phyloP scores from a whole-genome alignment of 768 basidiomycete genomes.

The Podaxis rugospora region DNA sequence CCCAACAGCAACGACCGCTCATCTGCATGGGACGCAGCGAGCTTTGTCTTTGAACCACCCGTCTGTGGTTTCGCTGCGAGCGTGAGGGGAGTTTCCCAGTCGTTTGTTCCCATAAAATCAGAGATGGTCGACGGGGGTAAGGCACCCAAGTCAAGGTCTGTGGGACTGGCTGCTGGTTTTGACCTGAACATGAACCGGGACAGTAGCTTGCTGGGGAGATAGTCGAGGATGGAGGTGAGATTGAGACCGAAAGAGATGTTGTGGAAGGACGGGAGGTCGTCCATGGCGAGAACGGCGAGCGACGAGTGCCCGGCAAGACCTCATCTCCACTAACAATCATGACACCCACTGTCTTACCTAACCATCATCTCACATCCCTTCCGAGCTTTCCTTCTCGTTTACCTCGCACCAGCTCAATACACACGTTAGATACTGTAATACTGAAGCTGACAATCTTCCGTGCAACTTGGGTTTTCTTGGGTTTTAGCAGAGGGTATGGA shows the following conservation, averaged over 20 bases:
- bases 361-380: background rate
- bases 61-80: constrained; percentile 1
- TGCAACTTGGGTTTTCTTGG: no score
- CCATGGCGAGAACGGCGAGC: background rate
- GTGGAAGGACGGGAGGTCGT: constrained; percentile 14
- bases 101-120: constrained; percentile 11
- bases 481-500: no score
- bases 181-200: constrained; percentile 14
- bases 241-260: constrained; percentile 45
- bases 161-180: constrained; percentile 12
- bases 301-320: background rate
- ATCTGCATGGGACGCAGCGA: background rate
- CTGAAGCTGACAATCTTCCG: no score
- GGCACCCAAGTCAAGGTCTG: constrained; percentile 7
- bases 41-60: background rate
- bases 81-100: constrained; percentile 11
- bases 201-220: constrained; percentile 22
- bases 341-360: background rate
- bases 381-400: no score
- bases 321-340: background rate
- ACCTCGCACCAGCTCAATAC: no score
- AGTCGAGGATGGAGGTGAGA: constrained; percentile 31
- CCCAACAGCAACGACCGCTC: constrained; percentile 37
- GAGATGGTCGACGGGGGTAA: constrained; percentile 11
- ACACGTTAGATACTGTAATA: no score